Percentiles rank a stretch among this genome's conserved stretches.
Conservation (phyloP, 257 asterid genomes). For the Petunia secreta region DNA sequence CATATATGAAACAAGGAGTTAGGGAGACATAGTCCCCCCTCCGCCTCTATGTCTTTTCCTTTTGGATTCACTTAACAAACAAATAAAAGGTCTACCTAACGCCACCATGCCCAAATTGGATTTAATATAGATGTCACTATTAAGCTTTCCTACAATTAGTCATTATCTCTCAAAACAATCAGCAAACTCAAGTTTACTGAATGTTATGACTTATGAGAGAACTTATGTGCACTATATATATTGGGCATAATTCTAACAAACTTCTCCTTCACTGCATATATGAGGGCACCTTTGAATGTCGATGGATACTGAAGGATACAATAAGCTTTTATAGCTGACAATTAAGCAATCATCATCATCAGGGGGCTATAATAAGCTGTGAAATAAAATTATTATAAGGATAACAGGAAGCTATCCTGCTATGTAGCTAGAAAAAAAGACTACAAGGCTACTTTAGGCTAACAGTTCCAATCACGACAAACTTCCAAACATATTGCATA, state of each 20-base stretch:
- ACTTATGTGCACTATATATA: neutral
- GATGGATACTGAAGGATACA: neutral
- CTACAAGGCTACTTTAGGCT: neutral
- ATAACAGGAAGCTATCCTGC: neutral
- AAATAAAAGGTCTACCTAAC: no score
- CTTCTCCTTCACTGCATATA: neutral
- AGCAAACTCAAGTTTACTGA: neutral
- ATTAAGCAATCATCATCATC: neutral
- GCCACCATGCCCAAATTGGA: neutral
- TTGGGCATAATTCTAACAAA: neutral
- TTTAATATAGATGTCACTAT: neutral
- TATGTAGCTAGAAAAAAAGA: neutral
- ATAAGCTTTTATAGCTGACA: neutral
- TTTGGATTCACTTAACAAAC: no score
- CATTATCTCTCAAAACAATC: neutral
- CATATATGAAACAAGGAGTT: no score
- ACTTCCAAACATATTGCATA: neutral
- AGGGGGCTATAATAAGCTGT: neutral
- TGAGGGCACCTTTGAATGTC: neutral
- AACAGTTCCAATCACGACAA: neutral
- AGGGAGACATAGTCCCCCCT: neutral
- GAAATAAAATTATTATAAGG: neutral
- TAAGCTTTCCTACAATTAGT: neutral
- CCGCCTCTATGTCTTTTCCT: neutral
- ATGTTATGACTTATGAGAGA: neutral